A percentile compares a stretch with the other conserved stretches of the same genome.
Evolutionary conservation across 202 grass and related monocot species (phyloP).

Genomic region (Eragrostis tef): DNA sequence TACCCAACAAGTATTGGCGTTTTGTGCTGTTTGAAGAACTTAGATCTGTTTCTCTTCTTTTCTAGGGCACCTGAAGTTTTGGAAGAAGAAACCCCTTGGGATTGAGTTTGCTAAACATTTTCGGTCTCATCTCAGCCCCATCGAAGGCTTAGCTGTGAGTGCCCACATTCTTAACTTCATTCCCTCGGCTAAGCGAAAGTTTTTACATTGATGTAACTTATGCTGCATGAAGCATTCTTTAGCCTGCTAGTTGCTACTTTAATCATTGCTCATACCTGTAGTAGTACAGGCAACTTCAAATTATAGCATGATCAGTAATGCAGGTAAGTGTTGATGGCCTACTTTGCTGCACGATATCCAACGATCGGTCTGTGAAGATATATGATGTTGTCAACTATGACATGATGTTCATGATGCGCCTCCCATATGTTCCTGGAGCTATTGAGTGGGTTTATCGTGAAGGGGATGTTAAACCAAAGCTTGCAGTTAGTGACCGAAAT

Average conservation of each 20-base stretch:
- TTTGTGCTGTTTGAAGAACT: not conserved
- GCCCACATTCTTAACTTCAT: conserved; percentile 25
- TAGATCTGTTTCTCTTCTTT: conserved; percentile 38
- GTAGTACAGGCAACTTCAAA: conserved; percentile 36
- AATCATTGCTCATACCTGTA: not conserved
- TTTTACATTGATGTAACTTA: not conserved
- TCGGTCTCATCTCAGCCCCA: conserved; percentile 90
- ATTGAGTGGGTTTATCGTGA: conserved; percentile 90
- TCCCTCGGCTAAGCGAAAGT: not conserved
- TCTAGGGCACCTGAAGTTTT: conserved; percentile 91
- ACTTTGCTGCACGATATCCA: conserved; percentile 92
- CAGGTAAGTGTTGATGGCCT: conserved; percentile 92
- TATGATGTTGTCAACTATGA: conserved; percentile 99
- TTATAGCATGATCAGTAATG: conserved; percentile 67
- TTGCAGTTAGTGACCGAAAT: conserved; percentile 84
- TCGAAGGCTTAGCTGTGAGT: conserved; percentile 94
- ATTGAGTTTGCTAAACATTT: conserved; percentile 99
- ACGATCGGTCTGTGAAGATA: conserved; percentile 77
- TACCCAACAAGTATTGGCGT: not conserved
- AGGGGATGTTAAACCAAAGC: conserved; percentile 89
- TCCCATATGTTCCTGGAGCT: conserved; percentile 79
- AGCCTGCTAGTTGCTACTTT: conserved; percentile 32
- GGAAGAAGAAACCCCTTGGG: conserved; percentile 90
- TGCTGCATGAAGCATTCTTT: conserved; percentile 8
- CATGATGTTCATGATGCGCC: conserved; percentile 99